These are phyloP conservation scores for Aspergillus tubingensis DNA, from an alignment of 2,329 filamentous ascomycete species.

Conservation along the genomic window DNA sequence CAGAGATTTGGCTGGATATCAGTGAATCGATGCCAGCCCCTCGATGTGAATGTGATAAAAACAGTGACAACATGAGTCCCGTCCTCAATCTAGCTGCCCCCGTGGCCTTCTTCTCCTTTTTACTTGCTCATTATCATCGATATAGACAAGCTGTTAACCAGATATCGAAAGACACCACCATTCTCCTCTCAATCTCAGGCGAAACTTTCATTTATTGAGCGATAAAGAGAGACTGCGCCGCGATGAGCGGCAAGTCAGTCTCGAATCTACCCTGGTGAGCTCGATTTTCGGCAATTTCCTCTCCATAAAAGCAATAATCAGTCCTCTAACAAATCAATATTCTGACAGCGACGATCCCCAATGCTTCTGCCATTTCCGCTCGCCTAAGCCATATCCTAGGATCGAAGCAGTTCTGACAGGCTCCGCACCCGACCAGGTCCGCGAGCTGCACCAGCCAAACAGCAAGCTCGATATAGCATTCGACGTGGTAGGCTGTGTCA, in stretches of 20 bases:
- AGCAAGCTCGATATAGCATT: conserved; percentile 30
- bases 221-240: neutral
- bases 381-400: conserved; percentile 12
- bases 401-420: conserved; percentile 23
- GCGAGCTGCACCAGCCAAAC: conserved; percentile 19
- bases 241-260: conserved; percentile 2
- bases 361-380: conserved; percentile 27
- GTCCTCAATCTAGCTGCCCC: neutral
- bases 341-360: conserved; percentile 21
- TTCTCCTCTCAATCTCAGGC: neutral
- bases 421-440: conserved; percentile 14
- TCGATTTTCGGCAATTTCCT: neutral
- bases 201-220: neutral
- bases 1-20: neutral
- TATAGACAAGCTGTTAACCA: neutral
- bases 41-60: neutral
- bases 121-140: neutral
- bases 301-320: neutral
- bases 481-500: conserved; percentile 23
- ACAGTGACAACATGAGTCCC: neutral
- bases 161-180: neutral
- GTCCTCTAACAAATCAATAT: neutral
- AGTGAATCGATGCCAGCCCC: neutral
- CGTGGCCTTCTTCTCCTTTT: neutral
- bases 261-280: conserved; percentile 15